These are phyloP conservation scores for Madurella mycetomatis DNA, from an alignment of 2,329 filamentous ascomycete genomes.

Conservation along the genomic window DNA sequence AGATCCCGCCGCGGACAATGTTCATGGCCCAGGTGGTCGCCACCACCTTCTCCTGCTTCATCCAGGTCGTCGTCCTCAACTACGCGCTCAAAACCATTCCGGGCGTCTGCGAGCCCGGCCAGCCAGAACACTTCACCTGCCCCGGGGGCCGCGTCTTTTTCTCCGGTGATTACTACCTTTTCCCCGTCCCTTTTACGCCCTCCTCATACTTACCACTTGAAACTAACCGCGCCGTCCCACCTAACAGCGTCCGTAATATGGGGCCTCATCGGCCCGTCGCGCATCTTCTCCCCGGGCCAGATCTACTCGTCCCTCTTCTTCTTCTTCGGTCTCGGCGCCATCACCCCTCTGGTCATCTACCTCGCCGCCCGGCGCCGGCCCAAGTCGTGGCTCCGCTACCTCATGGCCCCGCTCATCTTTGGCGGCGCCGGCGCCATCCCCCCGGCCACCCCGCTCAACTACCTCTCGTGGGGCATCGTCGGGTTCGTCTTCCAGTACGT, in stretches of 20 bases:
- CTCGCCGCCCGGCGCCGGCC: conserved; percentile 47
- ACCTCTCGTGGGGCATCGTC: conserved; percentile 68
- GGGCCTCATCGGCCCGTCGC: conserved; percentile 60
- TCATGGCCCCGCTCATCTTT: conserved; percentile 61
- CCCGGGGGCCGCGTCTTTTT: conserved; percentile 62
- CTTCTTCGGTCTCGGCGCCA: conserved; percentile 56
- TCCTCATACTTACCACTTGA: background rate
- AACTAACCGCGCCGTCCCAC: background rate
- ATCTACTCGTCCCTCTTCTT: conserved; percentile 57
- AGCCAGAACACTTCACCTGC: conserved; percentile 58
- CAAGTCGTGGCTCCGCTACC: conserved; percentile 44
- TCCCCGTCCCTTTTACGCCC: conserved; percentile 3
- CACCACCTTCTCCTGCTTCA: conserved; percentile 61
- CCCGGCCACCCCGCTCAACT: conserved; percentile 68
- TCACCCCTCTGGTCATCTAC: conserved; percentile 50
- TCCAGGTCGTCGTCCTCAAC: conserved; percentile 63
- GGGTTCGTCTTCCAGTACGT: conserved; percentile 67
- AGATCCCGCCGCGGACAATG: conserved; percentile 62
- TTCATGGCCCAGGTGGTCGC: conserved; percentile 63
- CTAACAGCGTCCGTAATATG: conserved; percentile 60
- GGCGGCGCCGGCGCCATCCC: conserved; percentile 56
- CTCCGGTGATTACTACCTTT: conserved; percentile 39
- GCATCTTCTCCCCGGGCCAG: conserved; percentile 59
- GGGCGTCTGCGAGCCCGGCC: conserved; percentile 56
- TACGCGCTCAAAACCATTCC: conserved; percentile 57